Evolutionary conservation across 106 monocot genomes (phyloP).

Genomic region (Amphibolis antarctica): DNA sequence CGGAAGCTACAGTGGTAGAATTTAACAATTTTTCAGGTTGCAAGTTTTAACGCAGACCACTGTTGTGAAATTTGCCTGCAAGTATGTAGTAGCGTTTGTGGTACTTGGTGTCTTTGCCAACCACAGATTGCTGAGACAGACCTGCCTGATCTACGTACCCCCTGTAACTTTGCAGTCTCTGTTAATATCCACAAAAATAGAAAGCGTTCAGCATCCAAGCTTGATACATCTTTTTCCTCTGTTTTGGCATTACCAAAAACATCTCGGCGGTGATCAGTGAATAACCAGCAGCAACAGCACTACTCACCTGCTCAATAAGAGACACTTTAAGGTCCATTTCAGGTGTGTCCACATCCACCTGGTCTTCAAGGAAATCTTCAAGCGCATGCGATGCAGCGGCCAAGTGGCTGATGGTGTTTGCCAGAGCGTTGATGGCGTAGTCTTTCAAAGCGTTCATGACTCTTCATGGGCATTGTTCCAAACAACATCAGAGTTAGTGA

Average conservation of each 20-base stretch:
- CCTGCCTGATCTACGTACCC: conserved; percentile 49
- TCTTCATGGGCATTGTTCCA: conserved; percentile 21
- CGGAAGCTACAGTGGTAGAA: background rate
- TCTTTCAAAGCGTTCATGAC: conserved; percentile 79
- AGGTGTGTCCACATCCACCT: conserved; percentile 34
- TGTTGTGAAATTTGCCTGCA: conserved; percentile 31
- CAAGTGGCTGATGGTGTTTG: conserved; percentile 86
- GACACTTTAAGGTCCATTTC: conserved; percentile 44
- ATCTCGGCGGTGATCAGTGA: background rate
- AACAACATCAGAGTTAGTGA: background rate
- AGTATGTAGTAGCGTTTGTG: conserved; percentile 86
- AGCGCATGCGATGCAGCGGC: conserved; percentile 70
- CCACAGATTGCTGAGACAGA: conserved; percentile 53
- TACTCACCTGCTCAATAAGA: conserved; percentile 66
- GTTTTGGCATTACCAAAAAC: background rate
- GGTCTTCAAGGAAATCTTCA: conserved; percentile 49
- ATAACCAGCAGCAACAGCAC: background rate
- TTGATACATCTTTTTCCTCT: background rate
- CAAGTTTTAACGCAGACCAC: background rate
- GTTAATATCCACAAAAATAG: conserved; percentile 2
- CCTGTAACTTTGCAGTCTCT: conserved; percentile 67
- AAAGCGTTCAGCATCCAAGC: background rate
- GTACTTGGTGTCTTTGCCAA: conserved; percentile 52
- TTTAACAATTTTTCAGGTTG: too few relatives aligned
- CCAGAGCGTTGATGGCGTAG: conserved; percentile 74